Percentiles rank a stretch among this genome's conserved stretches.
Evolutionary conservation across 2,329 filamentous ascomycete species (phyloP).

Genomic region (Penicillium oxalicum): DNA sequence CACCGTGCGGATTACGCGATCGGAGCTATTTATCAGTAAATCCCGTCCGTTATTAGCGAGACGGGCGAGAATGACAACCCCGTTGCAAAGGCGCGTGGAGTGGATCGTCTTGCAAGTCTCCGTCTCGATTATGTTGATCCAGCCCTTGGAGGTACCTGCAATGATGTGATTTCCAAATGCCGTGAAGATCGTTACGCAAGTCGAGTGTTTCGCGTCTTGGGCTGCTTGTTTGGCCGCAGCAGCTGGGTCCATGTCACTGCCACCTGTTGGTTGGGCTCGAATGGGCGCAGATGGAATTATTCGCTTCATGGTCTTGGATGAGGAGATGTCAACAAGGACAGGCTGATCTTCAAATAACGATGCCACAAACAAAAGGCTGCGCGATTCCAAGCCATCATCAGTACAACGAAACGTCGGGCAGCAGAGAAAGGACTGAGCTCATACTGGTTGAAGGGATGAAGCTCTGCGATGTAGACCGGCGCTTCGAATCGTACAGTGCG

Average conservation of each 20-base stretch:
- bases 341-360: constrained; percentile 93
- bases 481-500: constrained; percentile 87
- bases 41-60: constrained; percentile 80
- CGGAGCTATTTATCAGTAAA: constrained; percentile 84
- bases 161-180: constrained; percentile 81
- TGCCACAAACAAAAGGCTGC: constrained; percentile 77
- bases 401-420: background rate
- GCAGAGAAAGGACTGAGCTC: constrained; percentile 20
- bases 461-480: constrained; percentile 89
- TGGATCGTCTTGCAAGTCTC: constrained; percentile 76
- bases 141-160: constrained; percentile 89
- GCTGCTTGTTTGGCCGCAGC: constrained; percentile 77
- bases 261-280: constrained; percentile 59
- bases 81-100: constrained; percentile 79
- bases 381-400: constrained; percentile 1
- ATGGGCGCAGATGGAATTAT: constrained; percentile 76
- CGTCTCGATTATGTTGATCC: constrained; percentile 89
- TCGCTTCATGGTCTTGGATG: constrained; percentile 65
- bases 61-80: constrained; percentile 80
- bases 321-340: constrained; percentile 73
- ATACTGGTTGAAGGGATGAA: constrained; percentile 86
- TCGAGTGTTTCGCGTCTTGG: constrained; percentile 90
- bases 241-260: constrained; percentile 54
- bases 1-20: constrained; percentile 90
- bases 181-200: constrained; percentile 86